Evolutionary conservation across 2,329 filamentous ascomycete species (phyloP).

Genomic region (Paecilomyces formosus): DNA sequence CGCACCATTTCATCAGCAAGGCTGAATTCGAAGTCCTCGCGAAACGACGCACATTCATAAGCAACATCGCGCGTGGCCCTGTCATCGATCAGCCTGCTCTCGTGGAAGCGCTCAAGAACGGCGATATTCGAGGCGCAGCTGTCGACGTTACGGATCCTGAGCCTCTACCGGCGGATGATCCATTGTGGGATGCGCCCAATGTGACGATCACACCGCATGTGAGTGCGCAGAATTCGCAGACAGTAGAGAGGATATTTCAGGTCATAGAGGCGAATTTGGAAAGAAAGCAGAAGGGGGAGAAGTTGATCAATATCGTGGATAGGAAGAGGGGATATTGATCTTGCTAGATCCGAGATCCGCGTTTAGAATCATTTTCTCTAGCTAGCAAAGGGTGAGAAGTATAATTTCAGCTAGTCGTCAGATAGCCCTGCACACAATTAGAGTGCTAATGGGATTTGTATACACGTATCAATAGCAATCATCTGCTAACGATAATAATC

Average conservation of each 20-base stretch:
- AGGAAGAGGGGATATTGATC: conserved; percentile 54
- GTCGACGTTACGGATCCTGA: conserved; percentile 76
- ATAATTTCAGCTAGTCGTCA: no score
- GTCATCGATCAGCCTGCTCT: conserved; percentile 57
- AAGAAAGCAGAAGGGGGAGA: conserved; percentile 44
- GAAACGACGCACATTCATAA: conserved; percentile 47
- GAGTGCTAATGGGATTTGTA: no score
- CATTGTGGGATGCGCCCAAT: conserved; percentile 64
- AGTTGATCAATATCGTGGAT: conserved; percentile 56
- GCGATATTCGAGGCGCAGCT: conserved; percentile 57
- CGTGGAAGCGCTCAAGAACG: conserved; percentile 51
- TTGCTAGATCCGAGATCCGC: neutral
- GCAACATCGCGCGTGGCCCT: conserved; percentile 63
- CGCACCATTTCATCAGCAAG: conserved; percentile 47
- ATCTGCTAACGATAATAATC: no score
- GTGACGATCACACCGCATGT: conserved; percentile 63
- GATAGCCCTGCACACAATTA: no score
- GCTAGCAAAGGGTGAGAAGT: no score
- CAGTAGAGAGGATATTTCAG: conserved; percentile 50
- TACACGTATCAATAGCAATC: no score
- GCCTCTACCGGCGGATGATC: conserved; percentile 60
- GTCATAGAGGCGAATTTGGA: conserved; percentile 53
- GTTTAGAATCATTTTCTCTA: no score
- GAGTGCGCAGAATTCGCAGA: conserved; percentile 48
- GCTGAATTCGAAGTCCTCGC: conserved; percentile 51